A percentile compares a stretch with the other conserved stretches of the same genome.
Conservation (phyloP, 1,284 basidiomycete genomes). For the Papiliotrema flavescens region DNA sequence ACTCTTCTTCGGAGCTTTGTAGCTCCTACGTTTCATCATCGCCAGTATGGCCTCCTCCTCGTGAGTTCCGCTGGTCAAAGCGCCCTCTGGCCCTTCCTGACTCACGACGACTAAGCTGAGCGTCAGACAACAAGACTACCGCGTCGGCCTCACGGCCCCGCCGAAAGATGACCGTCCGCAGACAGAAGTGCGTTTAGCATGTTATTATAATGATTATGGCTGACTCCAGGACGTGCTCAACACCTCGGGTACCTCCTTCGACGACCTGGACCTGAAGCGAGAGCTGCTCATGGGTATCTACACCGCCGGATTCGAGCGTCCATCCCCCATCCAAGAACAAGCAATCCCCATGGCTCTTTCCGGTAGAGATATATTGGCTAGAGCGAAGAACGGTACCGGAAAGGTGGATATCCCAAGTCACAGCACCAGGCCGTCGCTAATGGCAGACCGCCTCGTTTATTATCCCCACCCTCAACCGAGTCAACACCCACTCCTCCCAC, state of each 20-base stretch:
- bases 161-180: constrained; percentile 88
- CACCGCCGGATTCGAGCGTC: constrained; percentile 93
- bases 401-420: constrained; percentile 28
- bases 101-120: too few relatives aligned
- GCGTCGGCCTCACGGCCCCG: constrained; percentile 65
- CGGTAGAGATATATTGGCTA: constrained; percentile 80
- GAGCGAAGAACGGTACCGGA: constrained; percentile 55
- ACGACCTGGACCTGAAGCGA: constrained; percentile 74
- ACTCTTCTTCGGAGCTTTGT: too few relatives aligned
- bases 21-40: not conserved
- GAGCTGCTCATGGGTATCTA: constrained; percentile 90
- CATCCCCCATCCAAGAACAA: constrained; percentile 98
- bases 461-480: constrained; percentile 90
- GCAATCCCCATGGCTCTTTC: constrained; percentile 83
- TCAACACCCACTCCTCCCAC: constrained; percentile 80
- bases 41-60: constrained; percentile 46
- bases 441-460: constrained; percentile 94
- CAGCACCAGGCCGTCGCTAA: not conserved
- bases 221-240: constrained; percentile 70
- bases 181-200: constrained; percentile 61
- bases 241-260: constrained; percentile 87
- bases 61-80: constrained; percentile 12
- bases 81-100: too few relatives aligned
- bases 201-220: constrained; percentile 4
- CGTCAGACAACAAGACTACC: constrained; percentile 23